phyloP scores from a whole-genome alignment of 1,284 basidiomycete species.

The Irpex sp. region DNA sequence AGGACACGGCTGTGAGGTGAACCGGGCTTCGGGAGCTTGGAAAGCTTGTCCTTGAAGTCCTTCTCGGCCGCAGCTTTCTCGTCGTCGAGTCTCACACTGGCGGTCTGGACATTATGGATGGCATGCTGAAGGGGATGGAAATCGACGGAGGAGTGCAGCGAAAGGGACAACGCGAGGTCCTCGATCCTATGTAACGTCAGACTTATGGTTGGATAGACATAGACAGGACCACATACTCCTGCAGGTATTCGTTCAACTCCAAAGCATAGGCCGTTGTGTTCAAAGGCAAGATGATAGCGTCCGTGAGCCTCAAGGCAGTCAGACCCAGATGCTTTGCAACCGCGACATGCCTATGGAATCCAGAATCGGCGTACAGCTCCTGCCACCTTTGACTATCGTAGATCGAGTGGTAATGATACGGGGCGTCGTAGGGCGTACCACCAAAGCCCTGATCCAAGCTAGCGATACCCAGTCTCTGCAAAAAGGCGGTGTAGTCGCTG shows the following conservation, averaged over 20 bases:
- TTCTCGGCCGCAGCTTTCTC: slow-evolving; percentile 52
- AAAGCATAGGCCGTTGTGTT: slow-evolving; percentile 81
- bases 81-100: slow-evolving; percentile 63
- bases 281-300: slow-evolving; percentile 70
- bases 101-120: slow-evolving; percentile 56
- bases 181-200: neutral
- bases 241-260: slow-evolving; percentile 57
- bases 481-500: slow-evolving; percentile 87
- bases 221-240: slow-evolving; percentile 42
- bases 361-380: slow-evolving; percentile 78
- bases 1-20: slow-evolving; percentile 13
- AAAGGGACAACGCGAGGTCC: neutral
- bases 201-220: no score
- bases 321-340: slow-evolving; percentile 76
- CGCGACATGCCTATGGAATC: slow-evolving; percentile 76
- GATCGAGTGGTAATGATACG: slow-evolving; percentile 84
- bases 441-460: slow-evolving; percentile 63
- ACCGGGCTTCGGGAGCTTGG: slow-evolving; percentile 34
- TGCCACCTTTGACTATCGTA: slow-evolving; percentile 84
- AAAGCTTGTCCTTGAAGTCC: slow-evolving; percentile 35
- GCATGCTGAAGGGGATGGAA: slow-evolving; percentile 50
- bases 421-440: slow-evolving; percentile 58
- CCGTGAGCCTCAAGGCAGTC: slow-evolving; percentile 67
- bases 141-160: slow-evolving; percentile 9
- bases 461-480: slow-evolving; percentile 68